phyloP scores from a whole-genome alignment of 352 stramenopile species.

The Pythium volutum region DNA sequence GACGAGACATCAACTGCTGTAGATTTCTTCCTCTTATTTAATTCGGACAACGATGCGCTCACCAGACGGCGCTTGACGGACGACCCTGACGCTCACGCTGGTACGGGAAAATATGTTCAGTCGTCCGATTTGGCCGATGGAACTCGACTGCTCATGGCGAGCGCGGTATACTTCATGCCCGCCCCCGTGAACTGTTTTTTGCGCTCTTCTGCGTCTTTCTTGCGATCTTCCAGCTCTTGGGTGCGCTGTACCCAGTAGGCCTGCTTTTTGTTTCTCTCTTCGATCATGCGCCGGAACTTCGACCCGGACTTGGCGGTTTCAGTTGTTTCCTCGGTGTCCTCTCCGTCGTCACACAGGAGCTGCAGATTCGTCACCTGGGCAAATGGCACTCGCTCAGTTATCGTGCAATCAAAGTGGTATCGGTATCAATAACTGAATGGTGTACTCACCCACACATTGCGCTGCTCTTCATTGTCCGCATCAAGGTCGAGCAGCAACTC shows the following conservation, averaged over 20 bases:
- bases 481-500: slow-evolving; percentile 72
- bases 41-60: slow-evolving; percentile 11
- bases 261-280: slow-evolving; percentile 76
- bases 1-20: slow-evolving; percentile 16
- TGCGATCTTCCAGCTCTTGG: slow-evolving; percentile 70
- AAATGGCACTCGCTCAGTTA: background rate
- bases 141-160: slow-evolving; percentile 66
- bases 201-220: slow-evolving; percentile 68
- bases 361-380: slow-evolving; percentile 62
- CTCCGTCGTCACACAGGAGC: slow-evolving; percentile 65
- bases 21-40: slow-evolving; percentile 21
- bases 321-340: slow-evolving; percentile 31
- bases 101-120: slow-evolving; percentile 7
- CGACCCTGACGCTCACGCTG: too few relatives aligned
- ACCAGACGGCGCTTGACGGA: too few relatives aligned
- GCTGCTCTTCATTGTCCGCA: slow-evolving; percentile 53
- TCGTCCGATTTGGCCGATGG: slow-evolving; percentile 24
- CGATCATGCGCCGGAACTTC: slow-evolving; percentile 68
- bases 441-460: slow-evolving; percentile 59
- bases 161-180: slow-evolving; percentile 82
- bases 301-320: slow-evolving; percentile 30
- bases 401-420: too few relatives aligned
- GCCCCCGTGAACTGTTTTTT: slow-evolving; percentile 72
- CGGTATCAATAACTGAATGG: background rate
- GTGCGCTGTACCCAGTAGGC: slow-evolving; percentile 76